Conservation (phyloP, 768 basidiomycete species). For the Strobilomyces echinocephalus region DNA sequence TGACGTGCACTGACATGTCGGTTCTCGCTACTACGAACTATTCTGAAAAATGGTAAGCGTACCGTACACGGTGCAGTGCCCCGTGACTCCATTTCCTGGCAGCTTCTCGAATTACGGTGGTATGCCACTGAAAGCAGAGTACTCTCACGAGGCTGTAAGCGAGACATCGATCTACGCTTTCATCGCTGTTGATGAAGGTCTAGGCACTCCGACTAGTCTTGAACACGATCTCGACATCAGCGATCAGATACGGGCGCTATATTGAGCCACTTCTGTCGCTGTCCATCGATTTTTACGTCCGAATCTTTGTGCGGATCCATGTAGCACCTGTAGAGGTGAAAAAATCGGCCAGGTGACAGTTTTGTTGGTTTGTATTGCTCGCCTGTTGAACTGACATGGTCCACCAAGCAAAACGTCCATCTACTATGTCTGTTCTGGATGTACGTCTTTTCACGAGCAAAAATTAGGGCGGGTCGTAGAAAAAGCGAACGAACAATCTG, state of each 20-base stretch:
- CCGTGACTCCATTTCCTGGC: background rate
- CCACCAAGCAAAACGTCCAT: constrained; percentile 70
- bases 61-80: background rate
- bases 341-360: constrained; percentile 63
- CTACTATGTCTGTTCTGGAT: constrained; percentile 80
- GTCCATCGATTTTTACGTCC: constrained; percentile 96
- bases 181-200: background rate
- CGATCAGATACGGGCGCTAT: constrained; percentile 87
- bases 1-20: constrained; percentile 95
- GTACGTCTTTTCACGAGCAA: constrained; percentile 80
- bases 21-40: constrained; percentile 93
- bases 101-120: constrained; percentile 97
- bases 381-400: constrained; percentile 1
- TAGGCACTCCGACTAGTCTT: constrained; percentile 92
- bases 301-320: constrained; percentile 79
- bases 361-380: background rate
- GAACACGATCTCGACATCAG: constrained; percentile 78
- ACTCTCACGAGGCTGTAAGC: constrained; percentile 86
- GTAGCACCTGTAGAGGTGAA: constrained; percentile 81
- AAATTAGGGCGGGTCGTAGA: constrained; percentile 74
- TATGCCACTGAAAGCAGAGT: constrained; percentile 85
- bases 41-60: constrained; percentile 85
- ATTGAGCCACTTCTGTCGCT: constrained; percentile 86
- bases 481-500: constrained; percentile 50
- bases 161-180: background rate